Conservation (phyloP, 192 early-diverging fungal species). For the Coemansia sp. region DNA sequence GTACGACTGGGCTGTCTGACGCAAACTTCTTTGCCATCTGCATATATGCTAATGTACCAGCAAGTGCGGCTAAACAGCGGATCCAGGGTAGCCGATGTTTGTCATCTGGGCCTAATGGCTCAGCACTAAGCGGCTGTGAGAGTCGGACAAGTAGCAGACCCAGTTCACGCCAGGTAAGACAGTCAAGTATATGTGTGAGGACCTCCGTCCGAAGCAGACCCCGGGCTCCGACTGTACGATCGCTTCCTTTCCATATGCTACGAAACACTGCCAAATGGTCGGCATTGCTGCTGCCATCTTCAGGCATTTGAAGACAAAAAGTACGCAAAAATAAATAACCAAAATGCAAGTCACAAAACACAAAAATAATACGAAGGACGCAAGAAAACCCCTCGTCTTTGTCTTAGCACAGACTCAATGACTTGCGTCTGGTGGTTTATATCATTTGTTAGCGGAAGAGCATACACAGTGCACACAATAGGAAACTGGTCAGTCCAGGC, state of each 20-base stretch:
- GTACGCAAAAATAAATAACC: conserved; percentile 3
- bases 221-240: conserved; percentile 3
- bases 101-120: neutral
- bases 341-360: conserved; percentile 4
- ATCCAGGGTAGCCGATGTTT: neutral
- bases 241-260: conserved; percentile 29
- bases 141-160: conserved; percentile 31
- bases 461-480: no score
- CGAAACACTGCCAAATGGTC: conserved; percentile 15
- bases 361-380: neutral
- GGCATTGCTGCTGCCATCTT: neutral
- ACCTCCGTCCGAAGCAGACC: conserved; percentile 17
- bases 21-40: conserved; percentile 2
- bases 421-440: neutral
- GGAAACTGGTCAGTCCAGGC: no score
- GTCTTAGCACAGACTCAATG: neutral
- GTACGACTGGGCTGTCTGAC: neutral
- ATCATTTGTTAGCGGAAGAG: neutral
- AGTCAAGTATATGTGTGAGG: conserved; percentile 7
- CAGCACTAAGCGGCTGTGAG: conserved; percentile 2
- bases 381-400: neutral
- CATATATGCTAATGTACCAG: conserved; percentile 25
- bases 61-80: conserved; percentile 17
- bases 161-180: conserved; percentile 34
- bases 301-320: neutral